Evolutionary conservation across 83 land plant species (phyloP).

Genomic region (Picea abies): DNA sequence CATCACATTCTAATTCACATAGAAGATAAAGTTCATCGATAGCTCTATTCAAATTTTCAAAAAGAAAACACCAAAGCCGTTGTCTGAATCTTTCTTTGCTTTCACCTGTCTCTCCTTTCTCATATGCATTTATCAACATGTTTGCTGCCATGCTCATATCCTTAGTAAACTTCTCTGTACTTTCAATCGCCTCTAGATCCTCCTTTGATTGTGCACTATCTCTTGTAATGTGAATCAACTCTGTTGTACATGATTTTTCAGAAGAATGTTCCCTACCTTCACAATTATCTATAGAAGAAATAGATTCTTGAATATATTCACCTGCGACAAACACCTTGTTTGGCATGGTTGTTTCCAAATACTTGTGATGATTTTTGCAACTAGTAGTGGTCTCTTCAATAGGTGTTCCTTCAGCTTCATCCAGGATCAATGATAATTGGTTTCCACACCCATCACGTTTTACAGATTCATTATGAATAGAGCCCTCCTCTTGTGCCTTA

Average conservation of each 20-base stretch:
- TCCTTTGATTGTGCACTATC: constrained; percentile 10
- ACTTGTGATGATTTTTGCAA: constrained; percentile 1
- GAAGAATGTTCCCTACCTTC: constrained; percentile 8
- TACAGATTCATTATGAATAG: background rate
- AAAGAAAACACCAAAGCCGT: constrained; percentile 93
- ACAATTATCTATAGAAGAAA: constrained; percentile 11
- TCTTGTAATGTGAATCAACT: background rate
- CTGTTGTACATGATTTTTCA: background rate
- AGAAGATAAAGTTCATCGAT: constrained; percentile 97
- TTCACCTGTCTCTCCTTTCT: constrained; percentile 51
- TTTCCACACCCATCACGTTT: background rate
- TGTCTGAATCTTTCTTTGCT: constrained; percentile 94
- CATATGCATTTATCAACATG: constrained; percentile 23
- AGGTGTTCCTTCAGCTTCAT: constrained; percentile 8
- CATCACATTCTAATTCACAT: constrained; percentile 92
- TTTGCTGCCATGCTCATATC: constrained; percentile 24
- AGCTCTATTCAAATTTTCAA: constrained; percentile 95
- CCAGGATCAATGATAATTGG: background rate
- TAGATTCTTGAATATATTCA: constrained; percentile 10
- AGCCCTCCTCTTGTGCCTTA: constrained; percentile 3
- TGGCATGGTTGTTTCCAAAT: constrained; percentile 17
- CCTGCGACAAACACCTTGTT: background rate
- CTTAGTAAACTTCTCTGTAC: constrained; percentile 6
- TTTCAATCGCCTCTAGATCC: background rate
- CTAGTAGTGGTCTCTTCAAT: constrained; percentile 4